phyloP scores from a whole-genome alignment of 2,329 filamentous ascomycete genomes.

The Alternaria brassicae region DNA sequence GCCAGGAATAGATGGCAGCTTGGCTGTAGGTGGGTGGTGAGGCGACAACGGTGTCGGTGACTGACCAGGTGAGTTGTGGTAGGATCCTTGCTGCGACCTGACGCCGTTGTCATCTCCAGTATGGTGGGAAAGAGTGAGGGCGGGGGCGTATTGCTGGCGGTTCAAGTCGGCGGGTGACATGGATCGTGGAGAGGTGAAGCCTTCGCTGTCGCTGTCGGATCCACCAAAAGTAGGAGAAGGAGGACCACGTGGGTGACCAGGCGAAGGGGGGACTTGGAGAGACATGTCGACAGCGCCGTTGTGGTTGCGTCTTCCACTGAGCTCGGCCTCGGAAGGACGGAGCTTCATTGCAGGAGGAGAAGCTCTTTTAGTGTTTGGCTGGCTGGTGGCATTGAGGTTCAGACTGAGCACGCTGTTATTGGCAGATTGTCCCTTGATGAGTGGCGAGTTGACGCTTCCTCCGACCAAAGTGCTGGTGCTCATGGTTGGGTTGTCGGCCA shows the following conservation, averaged over 20 bases:
- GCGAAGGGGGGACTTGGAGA: slow-evolving; percentile 43
- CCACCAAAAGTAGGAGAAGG: slow-evolving; percentile 35
- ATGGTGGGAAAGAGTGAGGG: slow-evolving; percentile 36
- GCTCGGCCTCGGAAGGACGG: slow-evolving; percentile 47
- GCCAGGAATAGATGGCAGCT: slow-evolving; percentile 36
- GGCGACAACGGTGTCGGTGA: slow-evolving; percentile 38
- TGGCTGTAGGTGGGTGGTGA: slow-evolving; percentile 32
- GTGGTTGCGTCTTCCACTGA: slow-evolving; percentile 47
- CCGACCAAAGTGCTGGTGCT: slow-evolving; percentile 47
- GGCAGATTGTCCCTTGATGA: slow-evolving; percentile 41
- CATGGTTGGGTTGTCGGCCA: slow-evolving; percentile 35
- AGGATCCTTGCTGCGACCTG: slow-evolving; percentile 41
- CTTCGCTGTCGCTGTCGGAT: slow-evolving; percentile 40
- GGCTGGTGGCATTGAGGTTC: slow-evolving; percentile 33
- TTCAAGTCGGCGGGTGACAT: slow-evolving; percentile 36
- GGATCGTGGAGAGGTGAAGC: slow-evolving; percentile 29
- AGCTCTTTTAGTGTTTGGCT: slow-evolving; percentile 28
- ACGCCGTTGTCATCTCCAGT: slow-evolving; percentile 20
- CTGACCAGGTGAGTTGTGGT: slow-evolving; percentile 32
- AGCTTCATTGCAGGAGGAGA: slow-evolving; percentile 40
- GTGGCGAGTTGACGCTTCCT: slow-evolving; percentile 40
- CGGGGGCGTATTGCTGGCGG: slow-evolving; percentile 37
- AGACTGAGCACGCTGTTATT: slow-evolving; percentile 46
- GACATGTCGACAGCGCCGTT: slow-evolving; percentile 46
- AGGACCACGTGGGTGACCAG: slow-evolving; percentile 28